phyloP scores from a whole-genome alignment of 2,329 filamentous ascomycete genomes.

The Diaporthe sp. region DNA sequence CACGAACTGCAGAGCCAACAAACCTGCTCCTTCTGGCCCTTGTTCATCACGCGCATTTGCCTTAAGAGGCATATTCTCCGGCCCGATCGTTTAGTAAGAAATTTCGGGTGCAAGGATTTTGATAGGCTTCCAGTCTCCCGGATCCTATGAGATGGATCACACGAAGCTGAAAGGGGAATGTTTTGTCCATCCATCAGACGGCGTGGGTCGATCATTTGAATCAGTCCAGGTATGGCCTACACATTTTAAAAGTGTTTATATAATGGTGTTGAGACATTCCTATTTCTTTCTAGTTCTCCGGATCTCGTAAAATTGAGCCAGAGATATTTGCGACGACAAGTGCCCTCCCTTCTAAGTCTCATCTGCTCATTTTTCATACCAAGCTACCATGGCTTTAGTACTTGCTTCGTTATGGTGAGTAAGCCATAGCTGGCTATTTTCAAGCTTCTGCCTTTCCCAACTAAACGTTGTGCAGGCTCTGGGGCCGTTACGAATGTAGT shows the following conservation, averaged over 20 bases:
- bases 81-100: background rate
- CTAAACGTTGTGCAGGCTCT: background rate
- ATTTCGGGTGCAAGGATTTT: background rate
- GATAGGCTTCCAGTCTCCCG: constrained; percentile 1
- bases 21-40: background rate
- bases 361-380: background rate
- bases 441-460: background rate
- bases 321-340: background rate
- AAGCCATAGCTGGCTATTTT: too few species aligned
- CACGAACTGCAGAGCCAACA: background rate
- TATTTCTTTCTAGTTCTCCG: too few species aligned
- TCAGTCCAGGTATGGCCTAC: background rate
- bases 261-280: too few species aligned
- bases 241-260: too few species aligned
- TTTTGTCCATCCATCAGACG: background rate
- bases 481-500: background rate
- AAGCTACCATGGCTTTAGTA: background rate
- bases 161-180: background rate
- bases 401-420: background rate
- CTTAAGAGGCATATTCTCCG: background rate
- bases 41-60: background rate
- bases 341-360: too few species aligned
- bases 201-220: background rate
- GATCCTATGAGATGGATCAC: background rate
- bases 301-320: too few species aligned